Base-by-base conservation (phyloP, 1,284 basidiomycete species). In the Puccinia polysora region DNA sequence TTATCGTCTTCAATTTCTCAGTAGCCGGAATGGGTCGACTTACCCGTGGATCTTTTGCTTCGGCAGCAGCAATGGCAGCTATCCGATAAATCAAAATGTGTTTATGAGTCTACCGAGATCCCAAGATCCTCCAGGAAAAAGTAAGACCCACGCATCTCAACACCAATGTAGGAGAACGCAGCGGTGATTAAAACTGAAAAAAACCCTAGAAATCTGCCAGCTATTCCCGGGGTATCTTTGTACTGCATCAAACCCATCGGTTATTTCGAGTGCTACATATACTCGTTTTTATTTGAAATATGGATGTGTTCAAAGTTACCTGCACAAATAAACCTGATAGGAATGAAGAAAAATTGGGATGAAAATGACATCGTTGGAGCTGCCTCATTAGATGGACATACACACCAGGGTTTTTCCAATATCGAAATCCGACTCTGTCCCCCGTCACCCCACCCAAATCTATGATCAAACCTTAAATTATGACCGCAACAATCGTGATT, bases 371-470 rank as follows among this genome's bases (percentile, higher is more conserved):
- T 36, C 4, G 5, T 43, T 53, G 32, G 34, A 32, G 38, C 36
- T 65, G 32, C 53, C 38, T 52, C 12, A 52, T 14, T 15, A 36
- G 32, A 20, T 28, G 14, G 25, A 49, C 58, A 14, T 30, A 4
- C 38, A 20, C 65, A 30, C 88, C 88, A 5, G 87, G 87, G 76
- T 87, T 80, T 73, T 84, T 84, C 89, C 88, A 90, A 81, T 85
- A 89, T 15, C 86, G 80, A 81, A 89, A 88, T 2, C 88, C 87
- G 67, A 85, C 77, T 45, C 85, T 83, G 40, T 82, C 77, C 52
- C 70, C 75, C 10, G 80, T 78, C 2, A 79, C 79, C 20, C 78
- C 81, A 25, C 80, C 80, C 32, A 78, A 75, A 74, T 80, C 78
- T 47, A 82, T 75, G 36, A 84, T 81, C 80, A 85, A 78, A 59